Evolutionary conservation across 805 yeast genomes (phyloP), one percentile per base, ranked within the genome.

Genomic region (Spathaspora arborariae): DNA sequence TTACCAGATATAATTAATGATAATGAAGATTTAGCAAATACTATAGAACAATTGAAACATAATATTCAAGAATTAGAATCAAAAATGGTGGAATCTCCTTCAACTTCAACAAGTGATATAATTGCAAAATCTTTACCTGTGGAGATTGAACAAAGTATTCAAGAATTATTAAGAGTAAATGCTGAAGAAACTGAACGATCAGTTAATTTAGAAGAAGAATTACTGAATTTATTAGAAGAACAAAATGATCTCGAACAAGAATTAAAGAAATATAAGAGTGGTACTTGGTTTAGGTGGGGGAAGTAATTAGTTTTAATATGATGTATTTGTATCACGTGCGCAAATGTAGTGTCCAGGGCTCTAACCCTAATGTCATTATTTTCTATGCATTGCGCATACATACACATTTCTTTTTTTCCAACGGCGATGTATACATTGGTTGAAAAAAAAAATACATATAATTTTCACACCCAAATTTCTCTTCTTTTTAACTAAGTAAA

Each of bases 1-100:
- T 72, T 86, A 20, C 96, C 95, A 2, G 84, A 85, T 27, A 63
- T 92, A 20, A 72, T 77, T 42, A 92, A 88, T 55, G 96, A 88
- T 35, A 87, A 88, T 50, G 75, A 70, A 20, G 87, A 82, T 39
- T 66, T 90, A 42, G 61, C 67, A 21, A 59, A 62, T 1, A 78
- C 73, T 45, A 76, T 84, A 35, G 58, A 54, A 1, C 50, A 51
- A 19, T 55, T 70, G 46, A 57, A 58, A 39, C 26, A 41, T 2
- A 65, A 65, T 30, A 59, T 69, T 7, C 65, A 62, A 1, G 80
- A 75, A 9, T 65, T 84, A 39, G 72, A 72, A 39, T 55, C 65
- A 36, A 70, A 79, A 45, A 24, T 44, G 43, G 20, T 16, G 15
- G 37, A 20, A 26, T 15, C 42, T 30, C 54, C 40, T 3, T 37